These are phyloP conservation scores for Beauveria scarabaeidicola DNA, from an alignment of 2,329 filamentous ascomycete species.

Conservation along the genomic window DNA sequence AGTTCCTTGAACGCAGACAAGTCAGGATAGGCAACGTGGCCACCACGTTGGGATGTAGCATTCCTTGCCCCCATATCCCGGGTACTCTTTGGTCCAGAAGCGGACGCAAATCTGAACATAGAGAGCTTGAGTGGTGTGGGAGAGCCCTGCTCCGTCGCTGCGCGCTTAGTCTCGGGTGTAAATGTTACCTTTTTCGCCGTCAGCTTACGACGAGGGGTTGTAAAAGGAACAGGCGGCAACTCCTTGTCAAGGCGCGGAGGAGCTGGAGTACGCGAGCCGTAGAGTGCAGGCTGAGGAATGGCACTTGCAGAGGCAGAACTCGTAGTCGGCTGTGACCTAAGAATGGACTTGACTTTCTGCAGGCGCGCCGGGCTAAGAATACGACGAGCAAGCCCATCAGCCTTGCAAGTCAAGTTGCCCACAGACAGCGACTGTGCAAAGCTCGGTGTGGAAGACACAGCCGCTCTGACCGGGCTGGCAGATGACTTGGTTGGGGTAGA, in stretches of 20 bases:
- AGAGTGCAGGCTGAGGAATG: constrained; percentile 35
- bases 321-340: constrained; percentile 33
- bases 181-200: constrained; percentile 70
- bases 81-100: constrained; percentile 20
- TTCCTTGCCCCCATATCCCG: constrained; percentile 21
- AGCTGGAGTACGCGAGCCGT: constrained; percentile 38
- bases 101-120: constrained; percentile 28
- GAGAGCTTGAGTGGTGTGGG: constrained; percentile 48
- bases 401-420: constrained; percentile 32
- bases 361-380: constrained; percentile 43
- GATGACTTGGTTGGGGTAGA: constrained; percentile 6
- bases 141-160: constrained; percentile 37
- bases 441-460: constrained; percentile 10
- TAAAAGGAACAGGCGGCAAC: constrained; percentile 43
- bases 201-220: constrained; percentile 59
- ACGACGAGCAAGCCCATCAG: constrained; percentile 26
- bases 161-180: constrained; percentile 57
- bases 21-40: constrained; percentile 44
- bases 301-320: constrained; percentile 35
- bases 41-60: constrained; percentile 14
- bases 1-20: constrained; percentile 35
- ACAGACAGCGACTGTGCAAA: constrained; percentile 45
- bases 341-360: constrained; percentile 50
- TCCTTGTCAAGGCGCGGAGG: constrained; percentile 40
- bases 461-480: neutral